Base-by-base conservation (phyloP, 208 protist species). In the Leishmania amazonensis region DNA sequence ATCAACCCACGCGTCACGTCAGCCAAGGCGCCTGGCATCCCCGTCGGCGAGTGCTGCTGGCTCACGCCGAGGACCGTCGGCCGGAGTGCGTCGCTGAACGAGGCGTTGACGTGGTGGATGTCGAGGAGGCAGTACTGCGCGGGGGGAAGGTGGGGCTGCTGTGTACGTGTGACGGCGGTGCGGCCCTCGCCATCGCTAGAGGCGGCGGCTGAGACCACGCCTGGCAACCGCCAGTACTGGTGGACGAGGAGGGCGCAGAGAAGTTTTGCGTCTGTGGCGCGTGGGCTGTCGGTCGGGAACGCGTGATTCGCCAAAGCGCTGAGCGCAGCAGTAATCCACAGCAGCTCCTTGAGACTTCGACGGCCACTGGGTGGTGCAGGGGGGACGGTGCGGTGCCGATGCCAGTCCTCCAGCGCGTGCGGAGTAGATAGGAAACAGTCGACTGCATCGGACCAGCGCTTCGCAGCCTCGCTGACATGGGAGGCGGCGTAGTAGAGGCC, bases 361-460 rank as follows among this genome's bases (percentile, higher is more conserved):
- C 28, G 58, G 47, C 80, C 74, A 40, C 57, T 73, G 54, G 76
- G 51, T 40, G 79, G 53, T 45, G 79, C 64, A 40, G 82, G 73
- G 57, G 82, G 82, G 4, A 65, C 45, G 19, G 70, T 65, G 58
- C 83, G 79, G 31, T 73, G 75, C 45, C 68, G 64, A 49, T 89
- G 88, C 91, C 91, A 94, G 54, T 87, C 86, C 62, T 89, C 76
- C 40, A 95, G 75, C 58, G 84, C 86, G 35, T 90, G 88, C 31
- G 92, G 92, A 8, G 87, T 78, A 58, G 88, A 85, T 45, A 97
- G 84, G 31, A 92, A 87, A 42, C 92, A 90, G 78, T 97, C 94
- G 17, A 95, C 73, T 45, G 90, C 89, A 49, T 95, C 89, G 13
- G 87, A 68, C 94, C 94, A 97, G 75, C 87, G 89, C 60, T 79